Base-by-base conservation (phyloP, 257 asterid species). In the Solanum ahanhuiri region DNA sequence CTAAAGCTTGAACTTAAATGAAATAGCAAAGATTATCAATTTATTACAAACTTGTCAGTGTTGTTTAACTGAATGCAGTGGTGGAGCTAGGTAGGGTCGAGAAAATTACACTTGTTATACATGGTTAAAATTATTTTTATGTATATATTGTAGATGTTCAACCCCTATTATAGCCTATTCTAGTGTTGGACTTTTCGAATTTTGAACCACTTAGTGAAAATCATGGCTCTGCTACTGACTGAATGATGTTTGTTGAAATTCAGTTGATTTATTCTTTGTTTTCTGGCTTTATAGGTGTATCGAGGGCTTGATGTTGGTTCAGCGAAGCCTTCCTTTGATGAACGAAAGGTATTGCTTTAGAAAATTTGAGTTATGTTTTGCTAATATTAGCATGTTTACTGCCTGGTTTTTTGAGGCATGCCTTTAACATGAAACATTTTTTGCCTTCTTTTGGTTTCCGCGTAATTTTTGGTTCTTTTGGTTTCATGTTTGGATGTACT, bases 281-380 rank as follows among this genome's bases (percentile, higher is more conserved):
- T 43, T 81, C 30, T 30, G 45, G 84, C 20, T 30, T 17, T 28
- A 48, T 90, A 96, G 99, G 98, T 96, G 81, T 96, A 95, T 91
- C 89, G 90, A 92, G 98, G 99, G 64, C 98, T 96, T 85, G 98
- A 96, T 88, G 88, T 95, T 23, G 99, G 99, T 83, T 94, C 99
- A 11, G 99, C 99, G 25, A 96, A 96, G 87, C 98, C 99, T 89
- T 91, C 98, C 1, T 3, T 87, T 63, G 83, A 71, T 64, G 98
- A 95, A 71, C 92, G 98, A 91, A 90, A 92, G 98, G 99, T 96
- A 89, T 75, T 7, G 37, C 22, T 31, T 54, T 28, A 57, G 17
- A 63, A 67, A 43, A 25, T 70, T 82, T 57, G 70, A 8, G 23
- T 87, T 30, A 51, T 51, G 41, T 48, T 48, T 51, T 51, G 11